Evolutionary conservation across 768 basidiomycete species (phyloP).

Genomic region (Serendipita sp.): DNA sequence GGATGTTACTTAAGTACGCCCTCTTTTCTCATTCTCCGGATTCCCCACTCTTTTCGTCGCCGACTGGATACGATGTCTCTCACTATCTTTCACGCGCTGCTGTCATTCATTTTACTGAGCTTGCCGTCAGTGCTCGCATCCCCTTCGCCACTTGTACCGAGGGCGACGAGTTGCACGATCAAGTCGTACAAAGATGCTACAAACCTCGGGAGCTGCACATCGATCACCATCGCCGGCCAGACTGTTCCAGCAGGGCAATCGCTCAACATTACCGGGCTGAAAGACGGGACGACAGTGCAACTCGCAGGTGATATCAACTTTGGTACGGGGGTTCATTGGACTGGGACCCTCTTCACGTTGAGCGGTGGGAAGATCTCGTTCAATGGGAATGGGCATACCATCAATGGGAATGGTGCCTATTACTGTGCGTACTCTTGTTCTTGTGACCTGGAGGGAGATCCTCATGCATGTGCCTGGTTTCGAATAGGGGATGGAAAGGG

Average conservation of each 20-base stretch:
- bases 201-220: slow-evolving; percentile 38
- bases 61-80: too few species aligned
- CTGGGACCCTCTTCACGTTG: slow-evolving; percentile 12
- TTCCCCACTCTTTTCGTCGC: too few species aligned
- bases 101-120: too few species aligned
- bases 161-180: slow-evolving; percentile 23
- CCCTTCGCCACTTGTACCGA: slow-evolving; percentile 7
- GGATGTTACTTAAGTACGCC: too few species aligned
- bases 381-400: slow-evolving; percentile 27
- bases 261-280: slow-evolving; percentile 30
- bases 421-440: slow-evolving; percentile 26
- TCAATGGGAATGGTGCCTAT: slow-evolving; percentile 29
- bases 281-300: slow-evolving; percentile 39
- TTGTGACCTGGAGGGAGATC: too few species aligned
- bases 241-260: slow-evolving; percentile 31
- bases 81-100: too few species aligned
- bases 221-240: slow-evolving; percentile 30
- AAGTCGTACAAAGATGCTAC: slow-evolving; percentile 35
- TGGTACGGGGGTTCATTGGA: slow-evolving; percentile 39
- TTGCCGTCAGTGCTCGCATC: background rate
- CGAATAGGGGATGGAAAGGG: slow-evolving; percentile 15
- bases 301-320: slow-evolving; percentile 46
- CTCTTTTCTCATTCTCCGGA: too few species aligned
- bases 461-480: background rate
- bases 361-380: slow-evolving; percentile 9